These are phyloP conservation scores for Xerocomus minutiporus DNA, from an alignment of 1,284 basidiomycete genomes.

Conservation along the genomic window DNA sequence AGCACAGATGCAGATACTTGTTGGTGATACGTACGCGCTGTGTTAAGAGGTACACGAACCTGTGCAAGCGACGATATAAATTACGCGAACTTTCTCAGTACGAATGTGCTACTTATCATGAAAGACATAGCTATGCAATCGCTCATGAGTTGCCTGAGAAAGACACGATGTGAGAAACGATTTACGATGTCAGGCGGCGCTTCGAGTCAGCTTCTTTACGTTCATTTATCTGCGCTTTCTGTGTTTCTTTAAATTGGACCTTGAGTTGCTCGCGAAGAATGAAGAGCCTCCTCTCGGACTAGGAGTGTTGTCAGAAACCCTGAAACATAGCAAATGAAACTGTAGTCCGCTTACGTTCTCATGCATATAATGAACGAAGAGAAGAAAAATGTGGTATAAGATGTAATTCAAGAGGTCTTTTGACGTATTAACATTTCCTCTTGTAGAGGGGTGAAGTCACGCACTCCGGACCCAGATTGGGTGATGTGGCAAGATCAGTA, in stretches of 20 bases:
- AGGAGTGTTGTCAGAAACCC: slow-evolving; percentile 2
- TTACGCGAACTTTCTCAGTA: slow-evolving; percentile 4
- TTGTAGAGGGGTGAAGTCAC: slow-evolving; percentile 19
- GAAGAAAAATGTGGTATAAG: slow-evolving; percentile 55
- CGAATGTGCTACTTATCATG: slow-evolving; percentile 50
- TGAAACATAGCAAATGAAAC: neutral
- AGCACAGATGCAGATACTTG: neutral
- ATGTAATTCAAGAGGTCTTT: slow-evolving; percentile 63
- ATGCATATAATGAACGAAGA: slow-evolving; percentile 55
- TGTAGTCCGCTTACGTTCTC: slow-evolving; percentile 37
- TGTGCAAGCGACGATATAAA: slow-evolving; percentile 39
- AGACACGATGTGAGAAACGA: slow-evolving; percentile 4
- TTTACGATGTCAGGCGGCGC: slow-evolving; percentile 72
- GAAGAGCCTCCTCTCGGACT: slow-evolving; percentile 59
- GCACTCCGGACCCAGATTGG: slow-evolving; percentile 52
- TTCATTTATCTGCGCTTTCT: slow-evolving; percentile 83
- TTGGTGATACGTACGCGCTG: slow-evolving; percentile 56
- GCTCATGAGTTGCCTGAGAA: slow-evolving; percentile 2
- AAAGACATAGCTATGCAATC: slow-evolving; percentile 61
- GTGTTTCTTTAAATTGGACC: slow-evolving; percentile 71
- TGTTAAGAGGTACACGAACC: slow-evolving; percentile 89
- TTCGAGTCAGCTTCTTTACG: slow-evolving; percentile 76
- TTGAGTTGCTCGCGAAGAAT: slow-evolving; percentile 70
- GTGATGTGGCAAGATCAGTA: slow-evolving; percentile 51
- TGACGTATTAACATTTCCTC: slow-evolving; percentile 10